Percentiles rank a stretch among this genome's conserved stretches.
phyloP scores from a whole-genome alignment of 257 asterid genomes.

The Osmanthus fragrans region DNA sequence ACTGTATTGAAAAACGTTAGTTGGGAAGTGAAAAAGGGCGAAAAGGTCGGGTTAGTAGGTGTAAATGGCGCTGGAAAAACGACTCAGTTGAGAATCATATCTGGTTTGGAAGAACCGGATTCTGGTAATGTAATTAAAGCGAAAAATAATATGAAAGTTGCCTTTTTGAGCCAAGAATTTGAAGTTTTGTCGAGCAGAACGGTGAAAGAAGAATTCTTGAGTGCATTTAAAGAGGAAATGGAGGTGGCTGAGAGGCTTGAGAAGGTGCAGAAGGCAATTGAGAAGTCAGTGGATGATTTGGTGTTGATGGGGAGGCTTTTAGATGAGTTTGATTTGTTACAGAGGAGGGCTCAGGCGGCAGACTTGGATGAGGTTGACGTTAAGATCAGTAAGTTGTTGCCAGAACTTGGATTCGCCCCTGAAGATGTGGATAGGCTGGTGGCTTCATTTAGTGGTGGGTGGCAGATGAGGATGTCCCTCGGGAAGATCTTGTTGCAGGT shows the following conservation, averaged over 20 bases:
- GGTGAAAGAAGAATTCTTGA: constrained; percentile 85
- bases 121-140: constrained; percentile 91
- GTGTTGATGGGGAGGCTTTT: constrained; percentile 94
- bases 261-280: constrained; percentile 92
- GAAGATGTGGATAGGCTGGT: constrained; percentile 95
- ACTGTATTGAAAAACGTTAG: constrained; percentile 81
- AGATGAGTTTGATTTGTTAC: constrained; percentile 98
- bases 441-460: constrained; percentile 96
- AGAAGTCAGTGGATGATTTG: constrained; percentile 88
- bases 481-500: constrained; percentile 98
- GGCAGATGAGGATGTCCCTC: constrained; percentile 99
- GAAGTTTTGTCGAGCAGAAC: constrained; percentile 81
- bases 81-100: constrained; percentile 84
- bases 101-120: constrained; percentile 91
- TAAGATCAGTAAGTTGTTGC: constrained; percentile 86
- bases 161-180: constrained; percentile 90
- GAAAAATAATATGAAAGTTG: constrained; percentile 69
- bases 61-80: constrained; percentile 99
- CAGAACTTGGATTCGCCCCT: constrained; percentile 85
- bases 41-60: constrained; percentile 93
- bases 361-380: constrained; percentile 88
- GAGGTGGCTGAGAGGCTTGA: constrained; percentile 82
- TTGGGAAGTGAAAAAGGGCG: constrained; percentile 95
- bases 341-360: constrained; percentile 95
- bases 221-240: constrained; percentile 97